These are phyloP conservation scores for Alternaria arbusti DNA, from an alignment of 2,329 filamentous ascomycete genomes.

Conservation along the genomic window DNA sequence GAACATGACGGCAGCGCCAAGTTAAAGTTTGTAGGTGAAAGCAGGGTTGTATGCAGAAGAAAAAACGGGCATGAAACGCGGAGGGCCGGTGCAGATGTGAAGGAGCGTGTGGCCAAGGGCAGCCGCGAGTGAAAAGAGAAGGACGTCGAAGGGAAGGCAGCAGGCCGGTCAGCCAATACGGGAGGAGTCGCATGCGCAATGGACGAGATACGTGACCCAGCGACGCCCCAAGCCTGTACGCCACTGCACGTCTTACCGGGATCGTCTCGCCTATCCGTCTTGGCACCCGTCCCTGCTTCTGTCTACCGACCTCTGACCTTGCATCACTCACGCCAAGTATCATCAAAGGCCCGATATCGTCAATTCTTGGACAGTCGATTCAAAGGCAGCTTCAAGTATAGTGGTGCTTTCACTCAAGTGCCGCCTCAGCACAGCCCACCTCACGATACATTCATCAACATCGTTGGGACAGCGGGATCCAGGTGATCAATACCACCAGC, in stretches of 20 bases:
- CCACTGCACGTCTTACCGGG: slow-evolving; percentile 28
- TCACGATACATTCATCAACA: too few species aligned
- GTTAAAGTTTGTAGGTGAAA: slow-evolving; percentile 5
- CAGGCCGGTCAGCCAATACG: slow-evolving; percentile 24
- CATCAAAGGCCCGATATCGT: not conserved
- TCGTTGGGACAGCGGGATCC: too few species aligned
- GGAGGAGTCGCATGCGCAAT: slow-evolving; percentile 18
- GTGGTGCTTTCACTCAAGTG: too few species aligned
- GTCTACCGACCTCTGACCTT: not conserved
- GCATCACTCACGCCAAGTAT: not conserved
- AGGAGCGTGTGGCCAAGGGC: slow-evolving; percentile 21
- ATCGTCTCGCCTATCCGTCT: slow-evolving; percentile 16
- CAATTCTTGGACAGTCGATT: not conserved
- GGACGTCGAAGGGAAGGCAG: slow-evolving; percentile 17
- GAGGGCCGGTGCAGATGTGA: slow-evolving; percentile 12
- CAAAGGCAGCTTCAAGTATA: accelerated
- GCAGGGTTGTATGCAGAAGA: slow-evolving; percentile 4
- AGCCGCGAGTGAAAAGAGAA: slow-evolving; percentile 9
- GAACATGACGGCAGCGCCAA: slow-evolving; percentile 34
- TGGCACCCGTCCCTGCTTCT: slow-evolving; percentile 4
- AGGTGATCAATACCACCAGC: not conserved
- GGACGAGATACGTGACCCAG: slow-evolving; percentile 20
- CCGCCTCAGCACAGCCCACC: not conserved
- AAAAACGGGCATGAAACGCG: not conserved
- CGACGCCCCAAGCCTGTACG: slow-evolving; percentile 23